These are phyloP conservation scores for Rhinocladiella similis DNA, from an alignment of 2,329 filamentous ascomycete species.

Conservation along the genomic window DNA sequence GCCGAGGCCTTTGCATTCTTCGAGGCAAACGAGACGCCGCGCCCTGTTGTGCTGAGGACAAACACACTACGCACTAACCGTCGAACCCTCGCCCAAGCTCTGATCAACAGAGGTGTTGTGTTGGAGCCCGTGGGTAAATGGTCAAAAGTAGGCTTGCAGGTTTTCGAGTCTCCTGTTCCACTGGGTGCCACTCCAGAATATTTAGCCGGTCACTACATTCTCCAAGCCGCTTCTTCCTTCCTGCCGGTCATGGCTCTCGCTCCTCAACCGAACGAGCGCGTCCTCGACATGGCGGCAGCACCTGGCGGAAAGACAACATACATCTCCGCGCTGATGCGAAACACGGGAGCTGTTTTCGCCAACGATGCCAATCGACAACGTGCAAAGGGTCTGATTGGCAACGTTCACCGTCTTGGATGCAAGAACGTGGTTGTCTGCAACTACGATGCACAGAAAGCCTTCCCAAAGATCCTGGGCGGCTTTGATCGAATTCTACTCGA, in stretches of 20 bases:
- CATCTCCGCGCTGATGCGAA: conserved; percentile 95
- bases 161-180: conserved; percentile 86
- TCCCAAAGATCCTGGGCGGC: conserved; percentile 90
- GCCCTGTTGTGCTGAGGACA: conserved; percentile 92
- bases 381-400: conserved; percentile 95
- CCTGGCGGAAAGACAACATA: conserved; percentile 96
- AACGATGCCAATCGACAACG: conserved; percentile 94
- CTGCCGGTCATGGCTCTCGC: conserved; percentile 96
- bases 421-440: conserved; percentile 95
- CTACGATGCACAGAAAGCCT: conserved; percentile 83
- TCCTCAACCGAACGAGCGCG: conserved; percentile 86
- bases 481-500: conserved; percentile 95
- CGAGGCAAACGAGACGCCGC: conserved; percentile 93
- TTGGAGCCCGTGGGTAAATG: conserved; percentile 97
- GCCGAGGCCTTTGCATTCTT: conserved; percentile 97
- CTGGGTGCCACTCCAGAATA: conserved; percentile 97
- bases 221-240: conserved; percentile 95
- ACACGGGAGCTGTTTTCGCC: conserved; percentile 91
- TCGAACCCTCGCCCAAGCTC: conserved; percentile 81
- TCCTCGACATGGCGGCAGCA: conserved; percentile 92
- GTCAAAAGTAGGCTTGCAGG: conserved; percentile 95
- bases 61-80: conserved; percentile 83
- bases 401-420: conserved; percentile 90
- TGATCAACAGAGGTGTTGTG: conserved; percentile 95
- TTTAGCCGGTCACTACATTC: conserved; percentile 93